phyloP scores from a whole-genome alignment of 495 filamentous ascomycete species.

The Cercophora newfieldiana region DNA sequence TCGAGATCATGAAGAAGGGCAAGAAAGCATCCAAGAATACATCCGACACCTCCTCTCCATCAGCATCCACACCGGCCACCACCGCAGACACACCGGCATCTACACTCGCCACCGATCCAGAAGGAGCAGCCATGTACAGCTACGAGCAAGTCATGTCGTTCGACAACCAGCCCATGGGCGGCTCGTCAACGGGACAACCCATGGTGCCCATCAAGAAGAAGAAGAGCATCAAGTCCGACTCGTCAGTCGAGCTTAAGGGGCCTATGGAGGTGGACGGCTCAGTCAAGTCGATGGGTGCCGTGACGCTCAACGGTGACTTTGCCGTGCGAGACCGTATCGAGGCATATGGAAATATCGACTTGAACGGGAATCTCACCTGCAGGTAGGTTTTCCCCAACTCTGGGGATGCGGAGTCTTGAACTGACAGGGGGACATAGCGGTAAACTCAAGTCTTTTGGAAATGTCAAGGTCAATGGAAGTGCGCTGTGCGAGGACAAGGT shows the following conservation, averaged over 20 bases:
- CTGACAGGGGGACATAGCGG: conserved; percentile 22
- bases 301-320: conserved; percentile 37
- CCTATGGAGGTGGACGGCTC: conserved; percentile 42
- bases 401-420: background rate
- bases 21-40: conserved; percentile 18
- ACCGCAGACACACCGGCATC: conserved; percentile 7
- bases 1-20: conserved; percentile 29
- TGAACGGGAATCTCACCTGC: conserved; percentile 36
- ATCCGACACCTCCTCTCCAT: conserved; percentile 9
- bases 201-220: conserved; percentile 24
- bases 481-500: conserved; percentile 34
- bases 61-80: background rate
- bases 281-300: conserved; percentile 38
- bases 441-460: conserved; percentile 39
- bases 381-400: conserved; percentile 15
- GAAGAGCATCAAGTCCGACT: conserved; percentile 37
- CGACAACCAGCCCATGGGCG: conserved; percentile 25
- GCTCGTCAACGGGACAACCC: conserved; percentile 4
- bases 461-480: conserved; percentile 34
- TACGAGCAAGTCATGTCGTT: conserved; percentile 40
- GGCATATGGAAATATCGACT: conserved; percentile 39
- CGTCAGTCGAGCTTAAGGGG: conserved; percentile 32
- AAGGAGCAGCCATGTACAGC: conserved; percentile 31
- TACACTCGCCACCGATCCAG: background rate
- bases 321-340: conserved; percentile 38